Percentiles rank a stretch among this genome's conserved stretches.
Evolutionary conservation across 768 basidiomycete genomes (phyloP).

Genomic region (Phlebiopsis flavidoalba): DNA sequence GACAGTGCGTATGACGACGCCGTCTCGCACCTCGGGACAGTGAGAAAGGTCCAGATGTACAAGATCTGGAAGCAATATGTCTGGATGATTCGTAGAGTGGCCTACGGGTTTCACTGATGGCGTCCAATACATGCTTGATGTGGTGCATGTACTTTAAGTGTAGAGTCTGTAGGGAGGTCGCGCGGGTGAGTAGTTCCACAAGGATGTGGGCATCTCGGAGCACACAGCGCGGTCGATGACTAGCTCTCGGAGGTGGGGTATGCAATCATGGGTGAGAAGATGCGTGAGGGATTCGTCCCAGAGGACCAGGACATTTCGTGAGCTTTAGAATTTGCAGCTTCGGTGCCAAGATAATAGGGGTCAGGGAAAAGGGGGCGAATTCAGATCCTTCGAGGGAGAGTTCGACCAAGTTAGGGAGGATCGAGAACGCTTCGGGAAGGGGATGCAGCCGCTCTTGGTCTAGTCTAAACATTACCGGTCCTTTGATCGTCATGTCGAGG

Average conservation of each 20-base stretch:
- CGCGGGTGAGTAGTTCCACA: conserved; percentile 26
- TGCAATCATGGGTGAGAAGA: conserved; percentile 7
- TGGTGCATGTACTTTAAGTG: conserved; percentile 30
- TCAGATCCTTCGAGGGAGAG: not conserved
- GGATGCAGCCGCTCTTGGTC: not conserved
- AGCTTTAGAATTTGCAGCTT: conserved; percentile 14
- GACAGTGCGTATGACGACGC: conserved; percentile 48
- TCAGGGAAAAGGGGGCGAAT: not conserved
- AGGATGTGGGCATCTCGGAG: conserved; percentile 26
- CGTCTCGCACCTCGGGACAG: conserved; percentile 47
- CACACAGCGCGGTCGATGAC: conserved; percentile 27
- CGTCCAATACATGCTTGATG: conserved; percentile 10
- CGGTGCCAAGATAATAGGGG: not conserved
- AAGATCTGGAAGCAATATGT: conserved; percentile 41
- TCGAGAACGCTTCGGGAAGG: not conserved
- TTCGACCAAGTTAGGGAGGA: not conserved
- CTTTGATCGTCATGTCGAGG: not conserved
- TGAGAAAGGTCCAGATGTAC: conserved; percentile 51
- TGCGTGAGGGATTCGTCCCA: conserved; percentile 22
- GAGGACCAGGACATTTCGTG: not conserved
- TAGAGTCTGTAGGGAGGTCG: conserved; percentile 37
- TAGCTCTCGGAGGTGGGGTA: conserved; percentile 34
- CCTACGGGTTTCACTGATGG: not conserved
- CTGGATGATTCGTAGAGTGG: not conserved
- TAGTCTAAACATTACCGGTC: not conserved